phyloP scores from a whole-genome alignment of 345 rosid species.

The Hirschfeldia incana region DNA sequence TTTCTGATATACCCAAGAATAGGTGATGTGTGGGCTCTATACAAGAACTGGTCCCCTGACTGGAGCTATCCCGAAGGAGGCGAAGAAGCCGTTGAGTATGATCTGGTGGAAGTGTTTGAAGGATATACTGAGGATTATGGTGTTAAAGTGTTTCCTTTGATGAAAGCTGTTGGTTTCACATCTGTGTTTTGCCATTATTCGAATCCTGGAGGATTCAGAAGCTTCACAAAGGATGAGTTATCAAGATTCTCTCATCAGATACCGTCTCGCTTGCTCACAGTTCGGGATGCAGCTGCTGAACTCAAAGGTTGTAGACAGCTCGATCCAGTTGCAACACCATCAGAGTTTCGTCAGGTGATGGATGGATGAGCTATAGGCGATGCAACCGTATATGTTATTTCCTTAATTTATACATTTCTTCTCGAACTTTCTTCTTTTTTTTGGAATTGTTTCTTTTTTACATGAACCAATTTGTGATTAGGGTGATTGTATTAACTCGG shows the following conservation, averaged over 20 bases:
- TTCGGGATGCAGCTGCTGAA: constrained; percentile 53
- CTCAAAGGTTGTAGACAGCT: constrained; percentile 68
- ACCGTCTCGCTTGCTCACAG: constrained; percentile 62
- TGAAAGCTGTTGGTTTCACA: constrained; percentile 68
- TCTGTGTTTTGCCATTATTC: constrained; percentile 53
- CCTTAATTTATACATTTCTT: not conserved
- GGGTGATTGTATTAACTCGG: not conserved
- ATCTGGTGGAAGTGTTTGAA: constrained; percentile 66
- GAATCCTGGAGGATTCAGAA: constrained; percentile 47
- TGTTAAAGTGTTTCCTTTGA: constrained; percentile 54
- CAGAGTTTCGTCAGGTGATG: constrained; percentile 49
- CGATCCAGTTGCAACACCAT: constrained; percentile 71
- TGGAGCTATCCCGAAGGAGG: constrained; percentile 56
- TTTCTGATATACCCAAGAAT: constrained; percentile 56
- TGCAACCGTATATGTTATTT: not conserved
- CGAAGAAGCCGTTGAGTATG: constrained; percentile 48
- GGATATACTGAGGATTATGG: constrained; percentile 61
- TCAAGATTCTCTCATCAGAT: constrained; percentile 72
- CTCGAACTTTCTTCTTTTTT: not conserved
- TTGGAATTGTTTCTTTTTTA: not conserved
- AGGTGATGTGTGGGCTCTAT: constrained; percentile 74
- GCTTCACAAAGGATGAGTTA: constrained; percentile 55
- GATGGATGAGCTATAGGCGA: not conserved
- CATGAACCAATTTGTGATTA: not conserved
- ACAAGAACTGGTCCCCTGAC: constrained; percentile 61